Percentiles rank a stretch among this genome's conserved stretches.
Evolutionary conservation across 1,139 yeast species (phyloP).

Genomic region (Spencermartinsiella ligniputridi): DNA sequence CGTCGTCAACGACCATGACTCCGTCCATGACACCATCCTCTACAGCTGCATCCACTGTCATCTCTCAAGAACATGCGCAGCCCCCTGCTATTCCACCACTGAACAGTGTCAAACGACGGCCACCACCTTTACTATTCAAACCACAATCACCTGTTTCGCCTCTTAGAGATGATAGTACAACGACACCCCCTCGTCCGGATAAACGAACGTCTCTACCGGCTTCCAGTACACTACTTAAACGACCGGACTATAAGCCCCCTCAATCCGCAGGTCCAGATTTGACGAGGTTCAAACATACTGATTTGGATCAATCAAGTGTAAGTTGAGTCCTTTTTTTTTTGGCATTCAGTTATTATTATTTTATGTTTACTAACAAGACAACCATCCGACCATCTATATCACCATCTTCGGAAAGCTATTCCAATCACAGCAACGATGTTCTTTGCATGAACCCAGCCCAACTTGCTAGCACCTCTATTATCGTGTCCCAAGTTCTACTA

Average conservation of each 20-base stretch:
- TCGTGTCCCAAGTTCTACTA: slow-evolving; percentile 53
- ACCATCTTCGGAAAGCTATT: background rate
- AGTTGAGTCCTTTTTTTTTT: no score
- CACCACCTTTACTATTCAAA: background rate
- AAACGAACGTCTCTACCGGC: slow-evolving; percentile 2
- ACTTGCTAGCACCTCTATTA: slow-evolving; percentile 56
- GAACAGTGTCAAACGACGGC: background rate
- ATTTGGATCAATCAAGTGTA: no score
- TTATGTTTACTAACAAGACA: no score
- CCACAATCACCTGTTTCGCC: background rate
- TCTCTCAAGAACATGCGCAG: no score
- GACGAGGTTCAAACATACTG: background rate
- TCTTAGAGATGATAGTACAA: no score
- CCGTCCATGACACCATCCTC: no score
- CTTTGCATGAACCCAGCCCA: slow-evolving; percentile 65
- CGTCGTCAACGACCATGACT: no score
- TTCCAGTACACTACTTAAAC: background rate
- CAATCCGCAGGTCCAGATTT: background rate
- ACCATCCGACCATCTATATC: background rate
- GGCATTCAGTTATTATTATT: no score
- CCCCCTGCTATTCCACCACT: background rate
- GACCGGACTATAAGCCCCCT: background rate
- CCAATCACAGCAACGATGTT: slow-evolving; percentile 7
- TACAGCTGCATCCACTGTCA: no score
- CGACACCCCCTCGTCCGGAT: background rate